These are phyloP conservation scores for Hypoxylon sp. DNA, from an alignment of 2,329 filamentous ascomycete species.

Conservation along the genomic window DNA sequence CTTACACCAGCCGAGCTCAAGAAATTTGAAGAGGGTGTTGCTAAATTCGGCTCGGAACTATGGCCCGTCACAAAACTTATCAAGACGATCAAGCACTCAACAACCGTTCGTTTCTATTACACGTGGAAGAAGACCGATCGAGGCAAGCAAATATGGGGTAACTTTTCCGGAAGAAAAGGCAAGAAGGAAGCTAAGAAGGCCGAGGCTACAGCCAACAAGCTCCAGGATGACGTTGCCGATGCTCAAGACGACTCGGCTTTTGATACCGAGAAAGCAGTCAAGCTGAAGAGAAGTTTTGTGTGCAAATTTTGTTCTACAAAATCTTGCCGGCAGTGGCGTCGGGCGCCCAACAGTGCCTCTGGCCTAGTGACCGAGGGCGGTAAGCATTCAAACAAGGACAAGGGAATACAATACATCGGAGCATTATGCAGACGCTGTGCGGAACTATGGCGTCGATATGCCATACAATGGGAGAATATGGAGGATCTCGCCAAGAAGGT, in stretches of 20 bases:
- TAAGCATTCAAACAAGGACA: constrained; percentile 83
- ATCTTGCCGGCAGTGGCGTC: constrained; percentile 86
- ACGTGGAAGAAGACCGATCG: constrained; percentile 95
- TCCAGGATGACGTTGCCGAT: constrained; percentile 92
- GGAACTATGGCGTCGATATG: constrained; percentile 93
- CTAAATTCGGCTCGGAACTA: constrained; percentile 91
- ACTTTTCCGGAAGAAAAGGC: constrained; percentile 84
- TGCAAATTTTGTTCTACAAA: constrained; percentile 93
- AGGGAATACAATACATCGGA: constrained; percentile 75
- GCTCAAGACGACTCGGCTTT: constrained; percentile 95
- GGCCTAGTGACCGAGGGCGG: constrained; percentile 73
- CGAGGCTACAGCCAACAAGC: constrained; percentile 75
- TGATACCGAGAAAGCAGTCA: constrained; percentile 82
- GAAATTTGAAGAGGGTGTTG: constrained; percentile 89
- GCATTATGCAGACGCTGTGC: constrained; percentile 92
- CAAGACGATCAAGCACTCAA: constrained; percentile 78
- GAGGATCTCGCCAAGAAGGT: constrained; percentile 93
- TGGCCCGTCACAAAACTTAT: constrained; percentile 84
- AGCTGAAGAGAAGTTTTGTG: constrained; percentile 83
- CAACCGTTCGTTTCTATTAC: constrained; percentile 94
- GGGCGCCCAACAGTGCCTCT: constrained; percentile 80
- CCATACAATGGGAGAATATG: constrained; percentile 92
- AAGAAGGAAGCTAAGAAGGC: constrained; percentile 85
- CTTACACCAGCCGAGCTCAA: constrained; percentile 81
- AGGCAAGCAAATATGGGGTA: constrained; percentile 89